Base-by-base conservation (phyloP, 768 basidiomycete species). In the Antrodiella citrinella region DNA sequence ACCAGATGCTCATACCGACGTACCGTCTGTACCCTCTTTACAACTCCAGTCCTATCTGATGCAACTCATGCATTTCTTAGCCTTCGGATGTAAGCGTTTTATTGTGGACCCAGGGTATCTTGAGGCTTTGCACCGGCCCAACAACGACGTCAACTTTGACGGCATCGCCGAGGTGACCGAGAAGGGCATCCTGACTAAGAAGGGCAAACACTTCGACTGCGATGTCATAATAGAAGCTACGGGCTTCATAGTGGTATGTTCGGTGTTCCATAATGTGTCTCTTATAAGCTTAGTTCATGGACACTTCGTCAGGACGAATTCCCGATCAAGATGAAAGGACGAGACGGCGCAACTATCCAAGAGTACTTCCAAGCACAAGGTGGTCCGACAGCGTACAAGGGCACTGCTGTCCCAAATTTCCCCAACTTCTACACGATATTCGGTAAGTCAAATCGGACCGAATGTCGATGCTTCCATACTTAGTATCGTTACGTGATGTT, bases 151-250 rank as follows among this genome's bases (percentile, higher is more conserved):
- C 44, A 51, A 41, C 20, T 61, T 50, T 47, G 59, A 64, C 35
- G 53, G 48, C 9, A 57, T 62, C n/a, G 49, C 45, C 3, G 51
- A 51, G 18, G 47, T 62, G 19, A 45, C 44, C 9, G 46, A 53
- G 26, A 51, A 55, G 10, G 62, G 62, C 2, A 51, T 64, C 20
- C 19, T 61, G 35, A 65, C 62, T 11, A 59, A 57, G 39, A 63
- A 55, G 52, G 67, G 54, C 49, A 39, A 20, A 51, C 30, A 19
- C 13, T 13, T 65, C 15, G 54, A 59, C 3, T 60, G 69, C n/a
- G 69, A 71, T 45, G 56, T 66, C 2, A 65, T 71, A 44, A 45
- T 68, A 43, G 65, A 55, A 12, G 64, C 60, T 7, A 71, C 69
- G 1, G 69, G 69, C 26, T 70, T 63, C 49, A 49, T 50, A 7